Percentiles rank a stretch among this genome's conserved stretches.
Conservation (phyloP, 305 asterid genomes). For the Ajuga reptans region DNA sequence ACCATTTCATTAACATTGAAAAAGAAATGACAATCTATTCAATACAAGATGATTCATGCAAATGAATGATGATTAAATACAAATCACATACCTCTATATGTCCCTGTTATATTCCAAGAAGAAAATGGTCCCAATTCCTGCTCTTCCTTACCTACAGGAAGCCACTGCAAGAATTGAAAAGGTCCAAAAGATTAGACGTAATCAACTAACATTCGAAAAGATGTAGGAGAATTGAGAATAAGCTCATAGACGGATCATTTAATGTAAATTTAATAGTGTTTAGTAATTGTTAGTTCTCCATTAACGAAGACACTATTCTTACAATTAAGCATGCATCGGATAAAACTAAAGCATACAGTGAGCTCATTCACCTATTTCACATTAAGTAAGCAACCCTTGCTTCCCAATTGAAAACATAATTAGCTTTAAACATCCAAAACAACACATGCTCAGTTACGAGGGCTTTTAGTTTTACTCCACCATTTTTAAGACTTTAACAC, state of each 20-base stretch:
- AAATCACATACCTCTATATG: constrained; percentile 74
- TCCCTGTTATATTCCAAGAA: constrained; percentile 93
- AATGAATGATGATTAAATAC: not conserved
- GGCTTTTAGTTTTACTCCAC: not conserved
- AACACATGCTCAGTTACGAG: not conserved
- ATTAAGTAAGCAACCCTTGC: not conserved
- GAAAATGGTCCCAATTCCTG: constrained; percentile 82
- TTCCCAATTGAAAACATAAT: not conserved
- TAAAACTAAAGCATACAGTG: not conserved
- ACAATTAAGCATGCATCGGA: not conserved
- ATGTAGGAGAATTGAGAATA: not conserved
- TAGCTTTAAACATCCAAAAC: not conserved
- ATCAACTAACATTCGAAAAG: constrained; percentile 2
- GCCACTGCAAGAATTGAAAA: constrained; percentile 64
- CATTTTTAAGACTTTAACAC: not conserved
- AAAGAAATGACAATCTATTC: not conserved
- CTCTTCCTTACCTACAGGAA: constrained; percentile 67
- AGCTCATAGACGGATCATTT: not conserved
- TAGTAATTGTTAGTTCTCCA: not conserved
- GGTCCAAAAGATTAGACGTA: constrained; percentile 14
- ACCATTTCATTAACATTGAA: not conserved
- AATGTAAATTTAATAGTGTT: not conserved
- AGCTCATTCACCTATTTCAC: no score
- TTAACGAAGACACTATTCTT: not conserved
- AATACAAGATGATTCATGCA: constrained; percentile 7